Evolutionary conservation across 352 stramenopile genomes (phyloP).

Genomic region (Globisporangium irregulare): DNA sequence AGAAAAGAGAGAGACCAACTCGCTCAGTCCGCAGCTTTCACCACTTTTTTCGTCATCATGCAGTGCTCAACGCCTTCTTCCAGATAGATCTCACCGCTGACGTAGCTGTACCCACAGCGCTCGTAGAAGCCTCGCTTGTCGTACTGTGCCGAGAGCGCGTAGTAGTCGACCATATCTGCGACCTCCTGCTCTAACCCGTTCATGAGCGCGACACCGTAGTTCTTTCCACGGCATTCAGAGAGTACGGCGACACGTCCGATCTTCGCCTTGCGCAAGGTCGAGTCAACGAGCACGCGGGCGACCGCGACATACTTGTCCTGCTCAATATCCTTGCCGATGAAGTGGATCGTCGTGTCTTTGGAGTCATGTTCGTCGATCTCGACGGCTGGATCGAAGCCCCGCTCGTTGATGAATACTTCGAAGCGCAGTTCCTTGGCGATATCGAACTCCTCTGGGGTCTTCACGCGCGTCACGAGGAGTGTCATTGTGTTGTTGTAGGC

Average conservation of each 20-base stretch:
- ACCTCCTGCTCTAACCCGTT: conserved; percentile 31
- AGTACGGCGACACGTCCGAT: conserved; percentile 60
- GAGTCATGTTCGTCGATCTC: conserved; percentile 51
- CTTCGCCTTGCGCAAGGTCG: conserved; percentile 31
- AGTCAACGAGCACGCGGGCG: conserved; percentile 38
- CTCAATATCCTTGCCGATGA: conserved; percentile 49
- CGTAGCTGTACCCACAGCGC: conserved; percentile 56
- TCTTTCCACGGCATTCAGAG: conserved; percentile 50
- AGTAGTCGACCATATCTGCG: conserved; percentile 26
- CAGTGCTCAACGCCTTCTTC: conserved; percentile 56
- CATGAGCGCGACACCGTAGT: conserved; percentile 45
- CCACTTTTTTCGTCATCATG: conserved; percentile 40
- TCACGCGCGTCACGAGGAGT: conserved; percentile 37
- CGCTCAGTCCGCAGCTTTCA: neutral
- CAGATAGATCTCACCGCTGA: conserved; percentile 50
- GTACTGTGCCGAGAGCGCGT: conserved; percentile 46
- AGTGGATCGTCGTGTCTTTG: conserved; percentile 42
- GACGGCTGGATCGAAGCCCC: conserved; percentile 33
- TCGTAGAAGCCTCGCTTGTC: conserved; percentile 65
- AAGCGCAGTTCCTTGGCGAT: conserved; percentile 41
- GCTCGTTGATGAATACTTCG: conserved; percentile 55
- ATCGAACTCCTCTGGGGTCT: conserved; percentile 33
- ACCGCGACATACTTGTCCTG: conserved; percentile 51
- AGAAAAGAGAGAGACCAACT: neutral
- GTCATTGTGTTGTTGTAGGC: conserved; percentile 22